Evolutionary conservation across 106 monocot species (phyloP), one percentile per base, ranked within the genome.

Genomic region (Chionographis japonica): DNA sequence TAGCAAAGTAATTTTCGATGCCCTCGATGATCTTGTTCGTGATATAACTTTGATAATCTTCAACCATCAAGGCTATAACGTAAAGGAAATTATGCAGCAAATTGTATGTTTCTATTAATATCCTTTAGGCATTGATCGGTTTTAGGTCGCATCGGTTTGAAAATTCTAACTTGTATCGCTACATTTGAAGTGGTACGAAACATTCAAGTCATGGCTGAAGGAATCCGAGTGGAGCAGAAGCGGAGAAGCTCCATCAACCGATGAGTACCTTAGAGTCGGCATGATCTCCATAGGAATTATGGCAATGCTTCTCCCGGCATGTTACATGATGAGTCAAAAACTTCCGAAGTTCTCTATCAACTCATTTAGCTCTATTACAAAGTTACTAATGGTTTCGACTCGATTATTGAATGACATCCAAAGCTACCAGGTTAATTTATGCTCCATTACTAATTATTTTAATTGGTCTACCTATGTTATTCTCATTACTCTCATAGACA

Each of bases 211-310:
- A 62, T 79, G 79, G 79, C 46, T 79, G 13, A 67, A 50, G 19
- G 79, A 79, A 50, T 67, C 55, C 17, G 37, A 62, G 56, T 79
- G 79, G 79, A 73, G 73, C 18, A 67, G 18, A 20, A 63, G 38
- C 2, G 10, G 54, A 17, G 43, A 79, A 11, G 53, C 17, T 15
- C 73, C 79, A 13, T 62, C 73, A 59, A 50, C 73, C 7, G 39
- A 56, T 17, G 62, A 68, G 13, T 79, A 79, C 49, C 5, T 79
- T 9, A 17, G 57, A 35, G 56, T 63, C 17, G 68, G 41, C 4
- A 69, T 27, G 63, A 68, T 39, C 12, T 73, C 73, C 12, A 38
- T 79, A 8, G 79, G 62, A 2, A 37, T 79, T 2, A 12, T 54
- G 14, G 50, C 49, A 35, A 69, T 79, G 19, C 8, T 68, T 43